Conservation (phyloP, 192 early-diverging fungal species). For the Funneliformis mosseae region DNA sequence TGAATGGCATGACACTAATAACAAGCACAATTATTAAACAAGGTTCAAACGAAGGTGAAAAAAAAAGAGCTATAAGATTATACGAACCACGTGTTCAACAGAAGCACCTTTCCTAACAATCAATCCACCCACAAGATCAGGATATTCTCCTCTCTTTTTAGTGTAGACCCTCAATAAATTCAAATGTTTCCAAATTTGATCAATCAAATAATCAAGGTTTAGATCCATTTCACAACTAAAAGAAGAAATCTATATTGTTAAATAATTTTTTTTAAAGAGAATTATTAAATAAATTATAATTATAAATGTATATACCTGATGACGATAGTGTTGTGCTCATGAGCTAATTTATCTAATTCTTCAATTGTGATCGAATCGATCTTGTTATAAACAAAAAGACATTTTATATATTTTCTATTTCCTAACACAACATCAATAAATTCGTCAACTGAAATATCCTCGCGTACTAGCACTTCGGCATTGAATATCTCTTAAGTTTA, state of each 20-base stretch:
- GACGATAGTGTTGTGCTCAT: slow-evolving; percentile 87
- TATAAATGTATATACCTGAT: slow-evolving; percentile 45
- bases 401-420: slow-evolving; percentile 95
- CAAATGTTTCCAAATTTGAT: slow-evolving; percentile 90
- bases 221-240: slow-evolving; percentile 84
- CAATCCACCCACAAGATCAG: slow-evolving; percentile 90
- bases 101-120: slow-evolving; percentile 83
- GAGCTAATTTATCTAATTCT: slow-evolving; percentile 92
- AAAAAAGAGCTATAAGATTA: background rate
- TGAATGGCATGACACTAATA: slow-evolving; percentile 81
- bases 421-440: slow-evolving; percentile 99
- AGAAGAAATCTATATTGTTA: background rate
- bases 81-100: slow-evolving; percentile 71
- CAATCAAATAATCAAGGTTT: slow-evolving; percentile 89
- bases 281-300: background rate
- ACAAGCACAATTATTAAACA: slow-evolving; percentile 8
- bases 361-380: slow-evolving; percentile 95
- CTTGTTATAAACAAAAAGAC: slow-evolving; percentile 97
- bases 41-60: slow-evolving; percentile 11
- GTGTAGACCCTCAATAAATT: slow-evolving; percentile 93
- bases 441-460: slow-evolving; percentile 95
- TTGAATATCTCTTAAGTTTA: slow-evolving; percentile 79
- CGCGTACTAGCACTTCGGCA: slow-evolving; percentile 94
- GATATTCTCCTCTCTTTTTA: slow-evolving; percentile 92
- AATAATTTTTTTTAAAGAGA: background rate